Conservation (phyloP, 176 grass and related monocot genomes). For the Puya raimondii region DNA sequence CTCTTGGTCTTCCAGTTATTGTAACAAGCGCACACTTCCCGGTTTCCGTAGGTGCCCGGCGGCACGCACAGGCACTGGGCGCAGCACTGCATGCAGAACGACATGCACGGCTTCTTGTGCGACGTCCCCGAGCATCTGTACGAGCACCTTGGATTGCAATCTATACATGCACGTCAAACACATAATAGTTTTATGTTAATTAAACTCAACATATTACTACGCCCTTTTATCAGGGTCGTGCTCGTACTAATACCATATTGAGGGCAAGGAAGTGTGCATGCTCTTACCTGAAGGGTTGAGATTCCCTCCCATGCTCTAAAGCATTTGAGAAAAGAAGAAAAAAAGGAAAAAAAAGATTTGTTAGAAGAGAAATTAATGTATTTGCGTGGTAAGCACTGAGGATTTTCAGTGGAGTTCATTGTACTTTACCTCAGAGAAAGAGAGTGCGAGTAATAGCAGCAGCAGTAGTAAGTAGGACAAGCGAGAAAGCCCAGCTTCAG, state of each 20-base stretch:
- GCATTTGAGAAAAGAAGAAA: neutral
- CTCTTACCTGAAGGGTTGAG: neutral
- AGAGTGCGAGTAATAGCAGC: neutral
- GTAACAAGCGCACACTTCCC: slow-evolving; percentile 50
- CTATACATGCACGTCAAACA: neutral
- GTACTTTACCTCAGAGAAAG: neutral
- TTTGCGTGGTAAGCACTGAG: neutral
- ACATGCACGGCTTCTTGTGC: slow-evolving; percentile 50
- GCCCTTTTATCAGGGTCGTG: too few relatives aligned
- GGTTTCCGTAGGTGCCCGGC: slow-evolving; percentile 49
- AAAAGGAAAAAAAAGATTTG: neutral
- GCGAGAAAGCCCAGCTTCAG: neutral
- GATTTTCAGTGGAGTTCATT: neutral
- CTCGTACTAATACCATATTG: neutral
- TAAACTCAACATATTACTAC: too few relatives aligned
- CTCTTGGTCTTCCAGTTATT: slow-evolving; percentile 39
- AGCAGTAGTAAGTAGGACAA: neutral
- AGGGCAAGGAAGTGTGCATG: neutral
- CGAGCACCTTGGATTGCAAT: slow-evolving; percentile 26
- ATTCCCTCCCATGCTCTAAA: neutral
- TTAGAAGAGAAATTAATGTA: neutral
- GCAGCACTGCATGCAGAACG: slow-evolving; percentile 58
- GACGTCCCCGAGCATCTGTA: slow-evolving; percentile 33
- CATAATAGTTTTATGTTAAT: neutral
- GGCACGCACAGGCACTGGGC: slow-evolving; percentile 52